Conservation (phyloP, 2,329 filamentous ascomycete genomes). For the Ophiostoma sp. region DNA sequence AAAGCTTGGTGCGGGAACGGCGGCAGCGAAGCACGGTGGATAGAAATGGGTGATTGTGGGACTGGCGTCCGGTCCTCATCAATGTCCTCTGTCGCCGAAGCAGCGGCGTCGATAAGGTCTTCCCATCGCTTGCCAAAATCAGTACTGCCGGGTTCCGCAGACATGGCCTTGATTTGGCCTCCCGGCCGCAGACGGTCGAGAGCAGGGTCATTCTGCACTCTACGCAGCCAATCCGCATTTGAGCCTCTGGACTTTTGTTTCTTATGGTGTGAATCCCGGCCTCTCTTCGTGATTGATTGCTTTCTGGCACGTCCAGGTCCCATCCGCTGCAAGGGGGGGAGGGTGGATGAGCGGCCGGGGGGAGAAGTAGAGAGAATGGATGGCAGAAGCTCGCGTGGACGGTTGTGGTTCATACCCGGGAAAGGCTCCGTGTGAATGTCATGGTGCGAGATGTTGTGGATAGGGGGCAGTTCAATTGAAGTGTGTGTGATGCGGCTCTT, state of each 20-base stretch:
- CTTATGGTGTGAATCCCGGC: slow-evolving; percentile 71
- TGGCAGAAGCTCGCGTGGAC: slow-evolving; percentile 62
- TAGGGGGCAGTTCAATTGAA: slow-evolving; percentile 67
- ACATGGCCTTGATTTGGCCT: slow-evolving; percentile 74
- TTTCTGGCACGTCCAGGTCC: slow-evolving; percentile 72
- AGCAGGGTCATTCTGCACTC: slow-evolving; percentile 48
- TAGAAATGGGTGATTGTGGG: slow-evolving; percentile 59
- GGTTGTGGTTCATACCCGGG: slow-evolving; percentile 55
- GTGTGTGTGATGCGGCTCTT: slow-evolving; percentile 57
- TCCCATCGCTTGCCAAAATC: slow-evolving; percentile 91
- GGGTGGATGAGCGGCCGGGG: slow-evolving; percentile 77
- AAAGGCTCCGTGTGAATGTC: slow-evolving; percentile 71
- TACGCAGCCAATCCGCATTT: slow-evolving; percentile 60
- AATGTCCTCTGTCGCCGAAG: slow-evolving; percentile 83
- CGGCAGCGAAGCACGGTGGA: slow-evolving; percentile 57
- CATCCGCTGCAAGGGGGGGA: slow-evolving; percentile 74
- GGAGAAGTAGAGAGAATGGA: slow-evolving; percentile 78
- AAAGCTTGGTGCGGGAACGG: slow-evolving; percentile 51
- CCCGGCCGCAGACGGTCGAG: slow-evolving; percentile 56
- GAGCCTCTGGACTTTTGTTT: slow-evolving; percentile 67
- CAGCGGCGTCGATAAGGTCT: slow-evolving; percentile 87
- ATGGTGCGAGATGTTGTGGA: slow-evolving; percentile 49
- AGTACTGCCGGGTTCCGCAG: slow-evolving; percentile 65
- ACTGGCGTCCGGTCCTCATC: slow-evolving; percentile 86
- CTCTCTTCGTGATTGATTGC: slow-evolving; percentile 76